Conservation (phyloP, 495 filamentous ascomycete species). For the Neurospora intermedia region DNA sequence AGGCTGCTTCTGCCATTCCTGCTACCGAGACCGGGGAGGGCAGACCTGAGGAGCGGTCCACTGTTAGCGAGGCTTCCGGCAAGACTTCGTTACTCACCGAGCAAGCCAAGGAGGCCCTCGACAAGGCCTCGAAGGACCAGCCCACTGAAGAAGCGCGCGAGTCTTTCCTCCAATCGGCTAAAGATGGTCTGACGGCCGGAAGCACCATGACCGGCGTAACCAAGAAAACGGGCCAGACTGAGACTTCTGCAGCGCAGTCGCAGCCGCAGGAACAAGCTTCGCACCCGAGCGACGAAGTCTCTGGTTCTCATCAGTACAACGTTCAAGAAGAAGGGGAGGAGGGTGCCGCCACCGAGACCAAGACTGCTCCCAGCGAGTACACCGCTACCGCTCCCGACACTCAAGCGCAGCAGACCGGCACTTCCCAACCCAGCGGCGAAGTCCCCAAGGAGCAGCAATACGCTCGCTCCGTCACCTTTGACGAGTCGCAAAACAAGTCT, state of each 20-base stretch:
- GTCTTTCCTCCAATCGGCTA: constrained; percentile 14
- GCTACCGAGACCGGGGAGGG: not conserved
- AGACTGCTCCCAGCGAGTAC: not conserved
- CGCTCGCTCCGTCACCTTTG: not conserved
- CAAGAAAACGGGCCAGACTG: not conserved
- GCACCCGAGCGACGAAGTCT: not conserved
- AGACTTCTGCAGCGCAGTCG: not conserved
- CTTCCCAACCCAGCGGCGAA: not conserved
- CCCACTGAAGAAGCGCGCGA: constrained; percentile 15
- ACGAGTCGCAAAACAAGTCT: not conserved
- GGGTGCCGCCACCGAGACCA: not conserved
- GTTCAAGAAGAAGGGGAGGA: not conserved
- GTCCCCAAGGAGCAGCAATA: not conserved
- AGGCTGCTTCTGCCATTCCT: not conserved
- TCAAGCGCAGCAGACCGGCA: not conserved
- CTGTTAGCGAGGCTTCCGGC: not conserved
- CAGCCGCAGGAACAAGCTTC: not conserved
- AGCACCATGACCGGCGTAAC: constrained; percentile 1
- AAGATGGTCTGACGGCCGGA: not conserved
- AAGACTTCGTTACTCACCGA: constrained; percentile 13
- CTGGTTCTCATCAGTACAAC: not conserved
- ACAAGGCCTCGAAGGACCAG: constrained; percentile 19
- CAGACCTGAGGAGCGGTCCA: not conserved
- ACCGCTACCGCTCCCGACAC: not conserved
- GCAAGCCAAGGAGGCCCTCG: constrained; percentile 17